A percentile compares a stretch with the other conserved stretches of the same genome.
phyloP scores from a whole-genome alignment of 495 filamentous ascomycete species.

The Diplogelasinospora grovesii region DNA sequence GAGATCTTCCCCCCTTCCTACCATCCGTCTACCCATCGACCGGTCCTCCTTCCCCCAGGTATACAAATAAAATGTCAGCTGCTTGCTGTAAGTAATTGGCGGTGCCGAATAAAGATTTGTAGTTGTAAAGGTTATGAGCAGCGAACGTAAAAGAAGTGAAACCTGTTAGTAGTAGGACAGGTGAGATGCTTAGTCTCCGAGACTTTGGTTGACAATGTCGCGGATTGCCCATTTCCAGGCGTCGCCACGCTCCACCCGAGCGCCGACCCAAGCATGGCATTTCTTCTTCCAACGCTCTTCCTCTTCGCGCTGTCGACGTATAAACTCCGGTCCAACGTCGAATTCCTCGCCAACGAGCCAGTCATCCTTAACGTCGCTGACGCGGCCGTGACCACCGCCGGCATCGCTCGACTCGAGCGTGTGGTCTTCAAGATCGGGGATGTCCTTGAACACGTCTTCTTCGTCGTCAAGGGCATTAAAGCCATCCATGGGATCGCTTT shows the following conservation, averaged over 20 bases:
- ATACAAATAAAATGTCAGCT: too few species aligned
- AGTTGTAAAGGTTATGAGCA: too few species aligned
- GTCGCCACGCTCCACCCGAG: slow-evolving; percentile 30
- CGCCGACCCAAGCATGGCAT: slow-evolving; percentile 66
- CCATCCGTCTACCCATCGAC: too few species aligned
- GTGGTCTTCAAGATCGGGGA: slow-evolving; percentile 48
- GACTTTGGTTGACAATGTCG: slow-evolving; percentile 34
- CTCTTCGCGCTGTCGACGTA: slow-evolving; percentile 79
- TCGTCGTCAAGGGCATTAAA: slow-evolving; percentile 71
- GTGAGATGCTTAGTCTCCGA: slow-evolving; percentile 8
- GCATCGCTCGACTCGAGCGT: slow-evolving; percentile 33
- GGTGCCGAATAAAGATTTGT: too few species aligned
- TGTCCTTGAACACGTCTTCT: slow-evolving; percentile 49
- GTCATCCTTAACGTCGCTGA: slow-evolving; percentile 59
- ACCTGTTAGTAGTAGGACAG: background rate
- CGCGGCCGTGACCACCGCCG: slow-evolving; percentile 24
- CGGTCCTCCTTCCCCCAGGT: too few species aligned
- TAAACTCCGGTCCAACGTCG: slow-evolving; percentile 92
- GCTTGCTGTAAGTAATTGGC: background rate
- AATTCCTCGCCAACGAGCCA: slow-evolving; percentile 93
- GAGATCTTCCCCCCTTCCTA: too few species aligned
- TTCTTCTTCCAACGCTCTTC: slow-evolving; percentile 85
- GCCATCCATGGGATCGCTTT: slow-evolving; percentile 54
- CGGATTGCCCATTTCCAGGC: slow-evolving; percentile 44
- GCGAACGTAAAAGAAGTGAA: background rate